A percentile compares a stretch with the other conserved stretches of the same genome.
phyloP scores from a whole-genome alignment of 805 yeast species.

The Zygotorulaspora danielsina region DNA sequence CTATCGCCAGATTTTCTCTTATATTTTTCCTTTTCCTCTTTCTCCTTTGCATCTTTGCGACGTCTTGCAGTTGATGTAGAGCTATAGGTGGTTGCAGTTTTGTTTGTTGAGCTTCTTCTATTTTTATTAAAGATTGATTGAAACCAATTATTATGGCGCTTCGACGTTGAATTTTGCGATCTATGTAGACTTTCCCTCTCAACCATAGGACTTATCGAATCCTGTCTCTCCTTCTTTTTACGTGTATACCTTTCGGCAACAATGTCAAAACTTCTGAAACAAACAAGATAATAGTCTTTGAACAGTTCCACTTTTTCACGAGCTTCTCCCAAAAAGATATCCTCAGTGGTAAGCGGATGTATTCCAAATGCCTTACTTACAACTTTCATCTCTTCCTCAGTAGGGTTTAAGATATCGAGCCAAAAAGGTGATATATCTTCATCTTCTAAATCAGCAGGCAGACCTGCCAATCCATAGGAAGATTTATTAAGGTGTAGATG shows the following conservation, averaged over 20 bases:
- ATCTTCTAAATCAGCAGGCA: conserved; percentile 8
- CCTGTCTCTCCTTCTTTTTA: conserved; percentile 40
- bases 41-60: conserved; percentile 30
- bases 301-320: conserved; percentile 93
- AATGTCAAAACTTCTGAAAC: conserved; percentile 81
- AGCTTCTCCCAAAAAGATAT: conserved; percentile 86
- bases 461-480: conserved; percentile 5
- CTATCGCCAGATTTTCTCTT: conserved; percentile 44
- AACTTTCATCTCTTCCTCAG: conserved; percentile 95
- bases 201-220: conserved; percentile 11
- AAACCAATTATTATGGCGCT: conserved; percentile 16
- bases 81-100: conserved; percentile 18
- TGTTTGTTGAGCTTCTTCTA: conserved; percentile 23
- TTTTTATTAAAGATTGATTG: conserved; percentile 16
- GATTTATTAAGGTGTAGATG: conserved; percentile 11
- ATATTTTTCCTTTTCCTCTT: conserved; percentile 37
- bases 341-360: conserved; percentile 95
- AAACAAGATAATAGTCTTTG: conserved; percentile 83
- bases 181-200: conserved; percentile 15
- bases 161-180: conserved; percentile 9
- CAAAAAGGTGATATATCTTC: conserved; percentile 70
- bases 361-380: conserved; percentile 86
- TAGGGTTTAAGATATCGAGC: conserved; percentile 89
- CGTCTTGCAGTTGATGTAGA: conserved; percentile 18
- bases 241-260: conserved; percentile 65